These are phyloP conservation scores for Mycena maculata DNA, from an alignment of 768 basidiomycete species.

Conservation along the genomic window DNA sequence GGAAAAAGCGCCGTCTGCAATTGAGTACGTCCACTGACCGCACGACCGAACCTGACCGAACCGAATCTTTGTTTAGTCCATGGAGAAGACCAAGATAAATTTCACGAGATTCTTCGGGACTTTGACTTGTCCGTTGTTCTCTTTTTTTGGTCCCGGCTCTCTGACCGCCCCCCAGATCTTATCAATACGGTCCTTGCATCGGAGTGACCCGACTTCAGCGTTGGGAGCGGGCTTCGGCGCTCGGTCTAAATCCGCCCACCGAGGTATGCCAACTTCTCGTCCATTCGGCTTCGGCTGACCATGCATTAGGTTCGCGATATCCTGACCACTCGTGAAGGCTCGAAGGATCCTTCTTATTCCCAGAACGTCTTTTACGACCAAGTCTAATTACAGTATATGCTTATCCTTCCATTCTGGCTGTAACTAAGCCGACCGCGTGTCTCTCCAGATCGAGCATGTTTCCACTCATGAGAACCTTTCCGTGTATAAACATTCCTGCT, in stretches of 20 bases:
- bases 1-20: slow-evolving; percentile 64
- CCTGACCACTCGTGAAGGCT: slow-evolving; percentile 74
- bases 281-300: background rate
- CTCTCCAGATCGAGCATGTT: slow-evolving; percentile 10
- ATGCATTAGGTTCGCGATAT: slow-evolving; percentile 78
- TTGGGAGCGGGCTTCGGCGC: slow-evolving; percentile 84
- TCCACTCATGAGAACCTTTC: slow-evolving; percentile 2
- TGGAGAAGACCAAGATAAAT: slow-evolving; percentile 65
- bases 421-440: background rate
- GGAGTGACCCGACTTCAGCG: slow-evolving; percentile 86
- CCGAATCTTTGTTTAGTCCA: slow-evolving; percentile 64
- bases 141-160: slow-evolving; percentile 12
- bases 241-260: slow-evolving; percentile 83
- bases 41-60: background rate
- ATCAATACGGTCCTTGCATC: slow-evolving; percentile 84
- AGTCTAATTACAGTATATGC: slow-evolving; percentile 41
- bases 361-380: slow-evolving; percentile 72
- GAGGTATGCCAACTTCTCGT: slow-evolving; percentile 64
- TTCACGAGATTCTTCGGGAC: slow-evolving; percentile 80
- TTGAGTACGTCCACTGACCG: slow-evolving; percentile 65
- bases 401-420: background rate
- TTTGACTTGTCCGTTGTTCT: slow-evolving; percentile 70
- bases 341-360: slow-evolving; percentile 61
- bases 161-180: slow-evolving; percentile 58
- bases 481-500: slow-evolving; percentile 11